Conservation (phyloP, 2,329 filamentous ascomycete species). For the Thielaviopsis ethacetica region DNA sequence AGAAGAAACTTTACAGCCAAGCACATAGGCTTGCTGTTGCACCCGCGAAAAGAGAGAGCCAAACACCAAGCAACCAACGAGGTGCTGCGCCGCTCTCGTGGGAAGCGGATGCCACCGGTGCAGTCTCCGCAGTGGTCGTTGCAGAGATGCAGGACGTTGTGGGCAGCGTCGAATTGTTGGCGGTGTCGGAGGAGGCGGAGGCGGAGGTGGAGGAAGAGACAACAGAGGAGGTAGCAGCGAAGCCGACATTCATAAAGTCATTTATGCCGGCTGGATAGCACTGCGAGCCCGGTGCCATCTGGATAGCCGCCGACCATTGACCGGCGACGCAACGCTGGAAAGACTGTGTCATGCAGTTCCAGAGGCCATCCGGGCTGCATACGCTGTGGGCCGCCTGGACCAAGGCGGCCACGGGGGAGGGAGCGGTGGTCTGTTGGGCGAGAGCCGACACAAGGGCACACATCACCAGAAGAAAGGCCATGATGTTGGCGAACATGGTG, state of each 20-base stretch:
- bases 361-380: constrained; percentile 33
- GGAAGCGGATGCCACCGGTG: not conserved
- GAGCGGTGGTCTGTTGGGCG: not conserved
- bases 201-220: not conserved
- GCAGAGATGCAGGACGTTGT: not conserved
- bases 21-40: too few relatives aligned
- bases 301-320: constrained; percentile 28
- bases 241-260: constrained; percentile 22
- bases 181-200: not conserved
- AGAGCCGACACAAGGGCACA: not conserved
- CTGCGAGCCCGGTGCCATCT: constrained; percentile 27
- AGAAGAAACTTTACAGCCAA: too few relatives aligned
- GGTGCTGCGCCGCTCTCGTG: not conserved
- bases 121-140: not conserved
- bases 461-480: not conserved
- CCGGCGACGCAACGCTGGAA: constrained; percentile 36
- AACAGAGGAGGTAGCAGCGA: not conserved
- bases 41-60: not conserved
- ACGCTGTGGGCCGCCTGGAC: constrained; percentile 21
- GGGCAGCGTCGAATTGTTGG: not conserved
- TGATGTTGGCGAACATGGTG: not conserved
- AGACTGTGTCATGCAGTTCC: constrained; percentile 33
- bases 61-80: not conserved
- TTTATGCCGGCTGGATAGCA: constrained; percentile 28
- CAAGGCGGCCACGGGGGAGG: constrained; percentile 7